Evolutionary conservation across 352 stramenopile genomes (phyloP).

Genomic region (Globisporangium carolinianum): DNA sequence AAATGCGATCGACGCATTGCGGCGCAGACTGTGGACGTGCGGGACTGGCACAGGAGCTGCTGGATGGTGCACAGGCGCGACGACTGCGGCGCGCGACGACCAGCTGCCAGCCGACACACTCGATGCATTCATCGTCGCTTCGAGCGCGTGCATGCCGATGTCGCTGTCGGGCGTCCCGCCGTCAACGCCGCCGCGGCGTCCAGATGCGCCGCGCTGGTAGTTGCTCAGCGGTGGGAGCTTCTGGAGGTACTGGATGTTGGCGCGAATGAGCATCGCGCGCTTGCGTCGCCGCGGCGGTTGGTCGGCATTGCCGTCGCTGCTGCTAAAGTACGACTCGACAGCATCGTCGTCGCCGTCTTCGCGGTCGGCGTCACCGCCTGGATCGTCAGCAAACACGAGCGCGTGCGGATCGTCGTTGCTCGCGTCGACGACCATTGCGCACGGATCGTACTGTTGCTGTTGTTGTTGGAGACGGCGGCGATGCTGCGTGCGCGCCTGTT

Average conservation of each 20-base stretch:
- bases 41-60: background rate
- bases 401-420: background rate
- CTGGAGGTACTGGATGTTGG: slow-evolving; percentile 58
- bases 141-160: slow-evolving; percentile 51
- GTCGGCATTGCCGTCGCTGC: slow-evolving; percentile 10
- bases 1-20: slow-evolving; percentile 4
- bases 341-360: slow-evolving; percentile 15
- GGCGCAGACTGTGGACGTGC: background rate
- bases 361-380: slow-evolving; percentile 10
- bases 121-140: slow-evolving; percentile 62
- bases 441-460: background rate
- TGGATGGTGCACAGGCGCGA: slow-evolving; percentile 19
- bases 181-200: slow-evolving; percentile 56
- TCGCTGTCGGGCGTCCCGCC: slow-evolving; percentile 26
- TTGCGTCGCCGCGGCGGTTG: slow-evolving; percentile 31
- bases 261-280: slow-evolving; percentile 40
- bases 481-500: background rate
- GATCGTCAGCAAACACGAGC: slow-evolving; percentile 4
- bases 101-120: slow-evolving; percentile 45
- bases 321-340: slow-evolving; percentile 6
- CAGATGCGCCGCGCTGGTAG: slow-evolving; percentile 54
- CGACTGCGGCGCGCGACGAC: slow-evolving; percentile 22
- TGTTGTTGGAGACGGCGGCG: background rate
- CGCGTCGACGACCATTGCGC: slow-evolving; percentile 11
- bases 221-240: slow-evolving; percentile 54